phyloP scores from a whole-genome alignment of 129 eudicot species.

The Solidago caesia region DNA sequence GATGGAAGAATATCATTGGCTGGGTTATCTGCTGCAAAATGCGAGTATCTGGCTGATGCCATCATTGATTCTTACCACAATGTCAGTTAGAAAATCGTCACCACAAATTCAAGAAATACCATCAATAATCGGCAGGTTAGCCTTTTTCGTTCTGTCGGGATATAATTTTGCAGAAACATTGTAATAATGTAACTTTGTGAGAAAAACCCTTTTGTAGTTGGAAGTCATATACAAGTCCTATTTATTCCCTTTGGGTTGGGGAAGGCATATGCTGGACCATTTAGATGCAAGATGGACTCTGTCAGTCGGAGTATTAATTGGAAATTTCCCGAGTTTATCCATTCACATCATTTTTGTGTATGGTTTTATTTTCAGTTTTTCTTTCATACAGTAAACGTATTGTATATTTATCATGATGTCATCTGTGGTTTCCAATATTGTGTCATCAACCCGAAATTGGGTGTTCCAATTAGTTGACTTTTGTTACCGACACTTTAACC shows the following conservation, averaged over 20 bases:
- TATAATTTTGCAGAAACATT: conserved; percentile 26
- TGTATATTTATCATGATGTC: neutral
- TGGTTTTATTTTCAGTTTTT: neutral
- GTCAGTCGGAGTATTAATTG: neutral
- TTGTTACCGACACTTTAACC: neutral
- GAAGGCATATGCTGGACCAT: conserved; percentile 16
- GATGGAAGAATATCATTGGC: conserved; percentile 98
- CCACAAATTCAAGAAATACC: neutral
- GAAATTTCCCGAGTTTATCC: neutral
- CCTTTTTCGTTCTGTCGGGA: conserved; percentile 13
- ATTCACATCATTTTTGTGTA: neutral
- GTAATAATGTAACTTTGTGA: conserved; percentile 33
- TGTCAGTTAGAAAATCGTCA: conserved; percentile 50
- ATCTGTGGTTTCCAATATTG: neutral
- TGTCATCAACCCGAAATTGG: neutral
- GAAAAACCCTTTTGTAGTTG: conserved; percentile 21
- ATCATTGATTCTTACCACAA: conserved; percentile 89
- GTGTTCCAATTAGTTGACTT: neutral
- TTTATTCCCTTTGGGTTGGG: conserved; percentile 34
- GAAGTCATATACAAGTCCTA: conserved; percentile 26
- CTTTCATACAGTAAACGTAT: neutral
- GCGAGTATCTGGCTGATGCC: conserved; percentile 99
- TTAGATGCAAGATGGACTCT: neutral
- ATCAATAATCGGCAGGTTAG: conserved; percentile 28
- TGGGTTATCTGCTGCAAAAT: conserved; percentile 88